Evolutionary conservation across 768 basidiomycete genomes (phyloP), one percentile per base, ranked within the genome.

Genomic region (Vishniacozyma victoriae): DNA sequence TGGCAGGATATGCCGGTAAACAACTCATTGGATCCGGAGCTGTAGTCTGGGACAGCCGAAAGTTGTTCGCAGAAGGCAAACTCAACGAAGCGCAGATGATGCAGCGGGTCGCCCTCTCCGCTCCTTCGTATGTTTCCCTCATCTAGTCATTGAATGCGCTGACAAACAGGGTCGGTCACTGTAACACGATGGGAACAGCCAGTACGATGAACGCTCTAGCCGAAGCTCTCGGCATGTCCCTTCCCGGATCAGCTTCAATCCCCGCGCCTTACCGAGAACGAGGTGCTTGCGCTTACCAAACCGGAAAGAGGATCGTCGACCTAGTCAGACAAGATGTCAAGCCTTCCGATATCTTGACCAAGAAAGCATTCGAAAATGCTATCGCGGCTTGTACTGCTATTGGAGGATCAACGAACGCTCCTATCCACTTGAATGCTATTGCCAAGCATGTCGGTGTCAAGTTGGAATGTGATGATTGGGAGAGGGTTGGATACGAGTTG

Each of bases 101-200:
- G 48, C 57, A 54, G 29, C 50, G 50, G 19, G 62, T 63, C 38
- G 62, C 58, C 12, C 42, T 64, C 14, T 68, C 65, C 12, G 64
- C 59, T 1, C 61, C 64, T n/a, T 55, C 50, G 60, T 64, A 44
- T 46, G 58, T 50, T 3, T 14, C n/a, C 14, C 22, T 6, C 39
- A 14, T 41, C 9, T 11, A 13, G 16, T 39, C 25, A 42, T 14
- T 6, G 22, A 5, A 14, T 9, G n/a, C 23, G 15, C 23, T 29
- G 18, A 40, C 18, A n/a, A 22, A 19, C 45, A 64, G 62, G 43
- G 47, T 56, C 14, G 60, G 64, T 5, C 65, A 67, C 49, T 71
- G 69, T 48, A 69, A 69, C 45, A 69, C 67, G 24, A 67, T 71
- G 53, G 67, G 67, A 5, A 71, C 70, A 4, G 70, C 70, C 2